Evolutionary conservation across 2,329 filamentous ascomycete genomes (phyloP).

Genomic region (Zelopaecilomyces penicillatus): DNA sequence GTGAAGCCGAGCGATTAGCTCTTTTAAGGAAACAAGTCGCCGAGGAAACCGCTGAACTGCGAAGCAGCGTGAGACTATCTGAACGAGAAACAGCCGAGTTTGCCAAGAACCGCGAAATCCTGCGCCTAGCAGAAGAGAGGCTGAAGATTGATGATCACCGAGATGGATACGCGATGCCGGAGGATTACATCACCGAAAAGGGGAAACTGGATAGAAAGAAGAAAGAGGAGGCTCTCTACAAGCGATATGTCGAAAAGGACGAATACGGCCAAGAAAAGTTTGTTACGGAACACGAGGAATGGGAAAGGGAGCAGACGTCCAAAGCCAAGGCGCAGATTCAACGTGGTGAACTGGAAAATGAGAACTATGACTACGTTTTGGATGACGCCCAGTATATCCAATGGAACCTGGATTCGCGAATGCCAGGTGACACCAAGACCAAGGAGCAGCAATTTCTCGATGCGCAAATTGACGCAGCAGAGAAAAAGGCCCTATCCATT

Average conservation of each 20-base stretch:
- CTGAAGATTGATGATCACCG: conserved; percentile 82
- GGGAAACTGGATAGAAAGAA: conserved; percentile 80
- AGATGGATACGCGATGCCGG: conserved; percentile 87
- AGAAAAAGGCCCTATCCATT: conserved; percentile 79
- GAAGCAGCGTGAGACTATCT: conserved; percentile 66
- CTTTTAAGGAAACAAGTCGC: conserved; percentile 83
- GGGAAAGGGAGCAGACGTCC: conserved; percentile 81
- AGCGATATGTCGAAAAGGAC: conserved; percentile 79
- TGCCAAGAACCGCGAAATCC: conserved; percentile 73
- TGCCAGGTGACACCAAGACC: conserved; percentile 62
- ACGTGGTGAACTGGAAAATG: conserved; percentile 63
- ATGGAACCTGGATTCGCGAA: conserved; percentile 66
- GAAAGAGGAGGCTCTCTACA: conserved; percentile 85
- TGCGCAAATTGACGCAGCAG: conserved; percentile 77
- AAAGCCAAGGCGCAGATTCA: conserved; percentile 84
- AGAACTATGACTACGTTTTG: conserved; percentile 88
- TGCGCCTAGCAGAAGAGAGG: conserved; percentile 76
- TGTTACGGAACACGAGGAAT: conserved; percentile 90
- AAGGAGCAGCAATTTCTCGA: conserved; percentile 73
- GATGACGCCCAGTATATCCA: conserved; percentile 84
- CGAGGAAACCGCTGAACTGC: conserved; percentile 76
- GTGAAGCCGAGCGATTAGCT: conserved; percentile 76
- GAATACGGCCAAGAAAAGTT: conserved; percentile 83
- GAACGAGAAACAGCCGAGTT: conserved; percentile 81
- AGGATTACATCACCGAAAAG: conserved; percentile 91